A percentile compares a stretch with the other conserved stretches of the same genome.
These are phyloP conservation scores for Termitomyces sp. DNA, from an alignment of 768 basidiomycete species.

Conservation along the genomic window DNA sequence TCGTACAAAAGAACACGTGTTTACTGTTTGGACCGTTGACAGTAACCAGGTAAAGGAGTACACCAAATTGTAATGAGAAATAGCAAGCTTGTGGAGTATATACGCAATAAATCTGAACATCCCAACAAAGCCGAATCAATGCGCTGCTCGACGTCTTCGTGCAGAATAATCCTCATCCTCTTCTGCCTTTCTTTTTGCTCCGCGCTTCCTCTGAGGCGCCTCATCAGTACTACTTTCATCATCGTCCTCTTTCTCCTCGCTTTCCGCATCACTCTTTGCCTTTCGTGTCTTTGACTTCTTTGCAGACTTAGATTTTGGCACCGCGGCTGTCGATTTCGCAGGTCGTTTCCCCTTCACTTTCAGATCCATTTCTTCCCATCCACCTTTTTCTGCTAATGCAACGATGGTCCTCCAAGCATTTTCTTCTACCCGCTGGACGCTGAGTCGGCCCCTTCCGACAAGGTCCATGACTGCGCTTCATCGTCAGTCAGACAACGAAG, in stretches of 20 bases:
- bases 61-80: not conserved
- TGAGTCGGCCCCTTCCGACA: constrained; percentile 75
- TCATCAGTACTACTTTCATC: constrained; percentile 8
- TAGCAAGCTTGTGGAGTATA: not conserved
- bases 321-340: constrained; percentile 14
- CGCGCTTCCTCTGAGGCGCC: constrained; percentile 11
- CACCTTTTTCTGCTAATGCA: constrained; percentile 63
- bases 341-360: constrained; percentile 23
- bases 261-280: constrained; percentile 10
- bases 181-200: constrained; percentile 8
- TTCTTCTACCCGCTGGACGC: constrained; percentile 76
- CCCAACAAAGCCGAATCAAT: not conserved
- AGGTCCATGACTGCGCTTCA: constrained; percentile 64
- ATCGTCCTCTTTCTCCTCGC: constrained; percentile 16
- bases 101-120: not conserved
- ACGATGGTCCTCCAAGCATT: constrained; percentile 61
- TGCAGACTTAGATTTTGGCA: constrained; percentile 15
- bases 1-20: not conserved
- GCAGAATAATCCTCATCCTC: constrained; percentile 1
- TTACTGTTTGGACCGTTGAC: not conserved
- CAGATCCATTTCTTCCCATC: constrained; percentile 60
- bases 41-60: too few species aligned
- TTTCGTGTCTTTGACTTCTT: constrained; percentile 13
- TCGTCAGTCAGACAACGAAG: not conserved
- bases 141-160: constrained; percentile 4